phyloP scores from a whole-genome alignment of 2,329 filamentous ascomycete genomes.

The Ophiosphaerella narmari region DNA sequence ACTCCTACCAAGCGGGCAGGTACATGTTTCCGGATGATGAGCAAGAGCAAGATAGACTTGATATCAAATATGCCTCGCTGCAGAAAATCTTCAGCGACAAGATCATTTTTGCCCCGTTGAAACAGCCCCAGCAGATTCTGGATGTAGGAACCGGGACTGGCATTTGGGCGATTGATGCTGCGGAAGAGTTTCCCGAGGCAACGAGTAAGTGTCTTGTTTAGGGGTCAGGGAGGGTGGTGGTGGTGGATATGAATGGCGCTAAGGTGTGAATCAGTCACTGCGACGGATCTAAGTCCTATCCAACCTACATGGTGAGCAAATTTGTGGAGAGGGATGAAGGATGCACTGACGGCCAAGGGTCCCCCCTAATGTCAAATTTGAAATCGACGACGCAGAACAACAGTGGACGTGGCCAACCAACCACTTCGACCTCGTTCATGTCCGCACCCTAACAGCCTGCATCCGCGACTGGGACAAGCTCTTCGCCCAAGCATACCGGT shows the following conservation, averaged over 20 bases:
- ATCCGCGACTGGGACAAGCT: slow-evolving; percentile 60
- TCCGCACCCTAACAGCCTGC: slow-evolving; percentile 55
- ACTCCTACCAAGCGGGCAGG: slow-evolving; percentile 20
- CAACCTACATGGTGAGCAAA: slow-evolving; percentile 31
- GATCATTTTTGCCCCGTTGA: slow-evolving; percentile 31
- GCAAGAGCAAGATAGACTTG: slow-evolving; percentile 30
- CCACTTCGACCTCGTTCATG: slow-evolving; percentile 62
- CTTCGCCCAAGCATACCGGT: slow-evolving; percentile 52
- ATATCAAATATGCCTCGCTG: slow-evolving; percentile 29
- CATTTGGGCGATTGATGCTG: slow-evolving; percentile 44
- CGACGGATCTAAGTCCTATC: slow-evolving; percentile 43
- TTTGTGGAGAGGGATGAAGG: background rate
- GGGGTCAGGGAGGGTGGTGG: too few relatives aligned
- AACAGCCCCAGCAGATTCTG: slow-evolving; percentile 32
- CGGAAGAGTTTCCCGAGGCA: slow-evolving; percentile 27
- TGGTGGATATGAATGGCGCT: background rate
- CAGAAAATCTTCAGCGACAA: slow-evolving; percentile 33
- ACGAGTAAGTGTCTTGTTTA: slow-evolving; percentile 1
- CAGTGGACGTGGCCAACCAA: slow-evolving; percentile 48
- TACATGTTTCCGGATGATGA: slow-evolving; percentile 34
- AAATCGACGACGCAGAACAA: slow-evolving; percentile 37
- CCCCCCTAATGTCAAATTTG: slow-evolving; percentile 32
- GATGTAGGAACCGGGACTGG: slow-evolving; percentile 40
- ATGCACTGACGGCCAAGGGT: slow-evolving; percentile 10
- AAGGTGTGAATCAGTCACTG: slow-evolving; percentile 15